Conservation (phyloP, 2,329 filamentous ascomycete genomes). For the Fusarium mangiferae region DNA sequence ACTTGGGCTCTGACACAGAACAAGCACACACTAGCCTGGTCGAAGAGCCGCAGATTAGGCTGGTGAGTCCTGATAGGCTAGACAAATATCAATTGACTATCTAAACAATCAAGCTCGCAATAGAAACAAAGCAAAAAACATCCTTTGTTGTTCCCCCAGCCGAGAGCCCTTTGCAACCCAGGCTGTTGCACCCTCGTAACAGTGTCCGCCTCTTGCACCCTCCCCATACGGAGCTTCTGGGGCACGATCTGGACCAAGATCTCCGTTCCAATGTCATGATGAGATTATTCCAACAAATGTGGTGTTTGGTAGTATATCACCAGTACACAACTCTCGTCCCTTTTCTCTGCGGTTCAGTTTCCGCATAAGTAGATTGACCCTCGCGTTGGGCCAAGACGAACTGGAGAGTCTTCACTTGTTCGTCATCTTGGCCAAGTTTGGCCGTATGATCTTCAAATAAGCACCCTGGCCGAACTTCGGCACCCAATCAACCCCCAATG, state of each 20-base stretch:
- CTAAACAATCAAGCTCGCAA: conserved; percentile 18
- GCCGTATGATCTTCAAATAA: conserved; percentile 8
- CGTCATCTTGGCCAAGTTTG: not conserved
- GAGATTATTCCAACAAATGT: conserved; percentile 4
- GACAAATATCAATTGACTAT: conserved; percentile 41
- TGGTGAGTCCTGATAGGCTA: conserved; percentile 47
- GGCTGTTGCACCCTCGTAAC: not conserved
- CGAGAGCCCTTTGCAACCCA: not conserved
- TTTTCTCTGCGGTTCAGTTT: not conserved
- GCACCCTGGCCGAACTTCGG: conserved; percentile 23
- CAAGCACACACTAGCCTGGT: conserved; percentile 47
- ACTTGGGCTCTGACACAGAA: conserved; percentile 41
- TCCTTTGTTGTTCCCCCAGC: conserved; percentile 8
- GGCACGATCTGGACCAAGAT: not conserved
- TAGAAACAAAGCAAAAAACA: conserved; percentile 20
- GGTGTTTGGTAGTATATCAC: not conserved
- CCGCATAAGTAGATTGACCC: not conserved
- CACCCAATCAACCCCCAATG: not conserved
- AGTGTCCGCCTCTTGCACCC: not conserved
- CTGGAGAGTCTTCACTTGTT: not conserved
- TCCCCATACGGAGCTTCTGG: conserved; percentile 1
- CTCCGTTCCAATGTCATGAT: not conserved
- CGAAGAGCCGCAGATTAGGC: conserved; percentile 48
- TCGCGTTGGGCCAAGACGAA: not conserved
- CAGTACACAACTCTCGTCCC: not conserved